Conservation (phyloP, 2,329 filamentous ascomycete genomes). For the Fusarium luffae region DNA sequence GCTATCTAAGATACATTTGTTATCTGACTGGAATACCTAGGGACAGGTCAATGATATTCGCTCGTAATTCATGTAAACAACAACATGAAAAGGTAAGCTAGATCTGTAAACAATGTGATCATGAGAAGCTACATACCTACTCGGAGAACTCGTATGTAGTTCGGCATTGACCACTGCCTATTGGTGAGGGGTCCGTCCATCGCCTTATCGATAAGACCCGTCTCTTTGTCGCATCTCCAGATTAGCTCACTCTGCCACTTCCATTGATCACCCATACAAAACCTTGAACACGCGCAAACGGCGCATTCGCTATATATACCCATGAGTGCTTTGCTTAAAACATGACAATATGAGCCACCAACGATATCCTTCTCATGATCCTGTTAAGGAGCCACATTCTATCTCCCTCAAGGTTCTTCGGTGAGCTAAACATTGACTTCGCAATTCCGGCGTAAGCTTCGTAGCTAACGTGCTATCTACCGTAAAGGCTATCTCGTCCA, state of each 20-base stretch:
- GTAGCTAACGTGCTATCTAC: slow-evolving; percentile 17
- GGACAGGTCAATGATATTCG: background rate
- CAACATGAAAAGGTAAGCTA: background rate
- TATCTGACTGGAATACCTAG: background rate
- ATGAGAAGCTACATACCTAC: background rate
- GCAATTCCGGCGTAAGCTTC: background rate
- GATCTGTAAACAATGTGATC: background rate
- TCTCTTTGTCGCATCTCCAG: slow-evolving; percentile 13
- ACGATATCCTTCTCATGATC: slow-evolving; percentile 66
- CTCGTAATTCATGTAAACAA: slow-evolving; percentile 23
- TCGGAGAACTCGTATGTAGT: background rate
- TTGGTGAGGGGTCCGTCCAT: slow-evolving; percentile 2
- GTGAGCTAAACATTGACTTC: slow-evolving; percentile 53
- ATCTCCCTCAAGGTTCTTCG: slow-evolving; percentile 81
- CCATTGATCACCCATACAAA: background rate
- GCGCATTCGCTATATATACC: background rate
- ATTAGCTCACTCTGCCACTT: background rate
- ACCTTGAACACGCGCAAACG: background rate
- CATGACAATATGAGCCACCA: slow-evolving; percentile 65
- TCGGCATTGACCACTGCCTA: background rate
- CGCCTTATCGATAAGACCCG: slow-evolving; percentile 37
- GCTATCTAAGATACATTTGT: background rate
- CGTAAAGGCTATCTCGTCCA: slow-evolving; percentile 79
- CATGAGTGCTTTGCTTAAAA: background rate
- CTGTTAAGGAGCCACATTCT: slow-evolving; percentile 78